Evolutionary conservation across 2,329 filamentous ascomycete genomes (phyloP), one percentile per base, ranked within the genome.

Genomic region (Aspergillus versicolor): DNA sequence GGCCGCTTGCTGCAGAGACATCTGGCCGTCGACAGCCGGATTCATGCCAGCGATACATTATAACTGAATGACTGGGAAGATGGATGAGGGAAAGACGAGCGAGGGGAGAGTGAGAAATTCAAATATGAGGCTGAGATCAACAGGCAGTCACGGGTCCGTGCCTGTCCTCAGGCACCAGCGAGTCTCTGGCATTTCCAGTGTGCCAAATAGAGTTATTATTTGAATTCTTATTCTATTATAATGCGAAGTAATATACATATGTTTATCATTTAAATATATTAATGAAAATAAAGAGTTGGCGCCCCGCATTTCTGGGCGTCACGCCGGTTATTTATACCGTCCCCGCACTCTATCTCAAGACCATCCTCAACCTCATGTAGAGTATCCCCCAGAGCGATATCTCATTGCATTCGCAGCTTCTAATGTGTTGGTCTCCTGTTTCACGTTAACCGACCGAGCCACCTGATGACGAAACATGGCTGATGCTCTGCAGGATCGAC

Each of bases 401-500:
- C 12, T 9, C 15, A 37, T 37, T 37, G 15, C n/a, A 4, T 42
- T 11, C 17, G n/a, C 7, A 9, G 40, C 9, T 4, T n/a, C 8
- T 17, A n/a, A 17, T 21, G 40, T 42, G 9, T 42, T 7, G 40
- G 19, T 42, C 8, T 7, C 9, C 40, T 42, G 40, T 42, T 42
- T 42, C 40, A 42, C 40, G 9, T 44, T 42, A 19, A 17, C 17
- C 32, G n/a, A 15, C 13, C 22, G 55, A 32, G 21, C 40, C 27
- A 41, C 43, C 7, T 17, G 22, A 56, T 56, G 53, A 56, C 53
- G 46, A 56, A 56, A 50, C 34, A 45, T 50, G 21, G 19, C 47
- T 44, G 22, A 32, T 45, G 21, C 40, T 55, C 5, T 49, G 19
- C 45, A 41, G 21, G 53, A 56, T 56, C 53, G 38, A 45, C 49